phyloP scores from a whole-genome alignment of 176 grass and related monocot genomes.

The Aechmea fasciata region DNA sequence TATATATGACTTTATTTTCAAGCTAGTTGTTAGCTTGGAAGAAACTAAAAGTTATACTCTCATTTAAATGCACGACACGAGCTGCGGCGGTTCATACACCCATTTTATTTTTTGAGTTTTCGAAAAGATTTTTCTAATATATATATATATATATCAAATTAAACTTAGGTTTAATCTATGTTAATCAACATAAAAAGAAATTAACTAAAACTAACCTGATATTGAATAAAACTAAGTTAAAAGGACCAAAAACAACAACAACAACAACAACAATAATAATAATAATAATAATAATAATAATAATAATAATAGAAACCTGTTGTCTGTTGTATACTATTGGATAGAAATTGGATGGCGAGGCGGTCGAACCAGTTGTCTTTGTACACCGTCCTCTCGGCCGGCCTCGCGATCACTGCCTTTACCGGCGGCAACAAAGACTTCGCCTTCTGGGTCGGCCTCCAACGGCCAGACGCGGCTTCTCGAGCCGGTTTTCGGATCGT shows the following conservation, averaged over 20 bases:
- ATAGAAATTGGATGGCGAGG: conserved; percentile 70
- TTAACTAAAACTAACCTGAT: background rate
- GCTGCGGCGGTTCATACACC: too few relatives aligned
- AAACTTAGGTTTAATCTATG: too few relatives aligned
- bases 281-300: background rate
- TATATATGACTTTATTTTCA: too few relatives aligned
- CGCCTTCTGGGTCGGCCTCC: background rate
- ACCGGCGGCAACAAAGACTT: conserved; percentile 10
- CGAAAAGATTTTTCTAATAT: too few relatives aligned
- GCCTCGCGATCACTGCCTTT: background rate
- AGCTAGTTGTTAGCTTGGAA: too few relatives aligned
- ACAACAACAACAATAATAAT: background rate
- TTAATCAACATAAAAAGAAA: too few relatives aligned
- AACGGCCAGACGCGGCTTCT: background rate
- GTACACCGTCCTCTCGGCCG: conserved; percentile 24
- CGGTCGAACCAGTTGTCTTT: conserved; percentile 79
- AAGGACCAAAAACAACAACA: background rate
- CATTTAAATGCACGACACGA: too few relatives aligned
- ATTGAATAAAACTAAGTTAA: background rate
- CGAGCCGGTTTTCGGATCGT: background rate
- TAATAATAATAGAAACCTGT: conserved; percentile 31
- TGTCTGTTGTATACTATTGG: conserved; percentile 49
- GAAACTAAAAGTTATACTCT: too few relatives aligned
- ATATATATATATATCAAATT: too few relatives aligned
- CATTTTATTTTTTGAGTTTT: too few relatives aligned